phyloP scores from a whole-genome alignment of 148 eudicot species.

The Chenopodium suecicum region DNA sequence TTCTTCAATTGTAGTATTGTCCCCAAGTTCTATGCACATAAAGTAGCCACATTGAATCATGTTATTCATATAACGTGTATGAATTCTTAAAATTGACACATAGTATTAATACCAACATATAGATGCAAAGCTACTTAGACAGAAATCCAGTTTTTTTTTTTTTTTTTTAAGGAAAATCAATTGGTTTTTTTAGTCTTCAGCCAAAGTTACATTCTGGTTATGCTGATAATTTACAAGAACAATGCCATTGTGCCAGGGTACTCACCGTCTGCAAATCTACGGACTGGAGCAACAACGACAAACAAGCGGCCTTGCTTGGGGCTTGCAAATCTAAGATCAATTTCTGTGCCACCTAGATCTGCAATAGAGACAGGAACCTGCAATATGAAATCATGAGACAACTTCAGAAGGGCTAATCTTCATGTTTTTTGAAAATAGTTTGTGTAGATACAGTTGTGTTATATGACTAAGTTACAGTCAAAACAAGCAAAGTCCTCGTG shows the following conservation, averaged over 20 bases:
- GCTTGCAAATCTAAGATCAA: slow-evolving; percentile 81
- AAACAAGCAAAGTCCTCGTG: not conserved
- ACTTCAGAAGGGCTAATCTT: not conserved
- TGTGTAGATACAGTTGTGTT: not conserved
- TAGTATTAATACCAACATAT: not conserved
- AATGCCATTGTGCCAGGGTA: not conserved
- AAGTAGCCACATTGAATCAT: not conserved
- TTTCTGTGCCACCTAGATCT: slow-evolving; percentile 93
- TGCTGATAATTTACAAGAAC: not conserved
- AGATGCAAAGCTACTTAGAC: not conserved
- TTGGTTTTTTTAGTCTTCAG: not conserved
- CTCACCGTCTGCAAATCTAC: slow-evolving; percentile 81
- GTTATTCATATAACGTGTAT: not conserved
- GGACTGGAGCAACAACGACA: slow-evolving; percentile 89
- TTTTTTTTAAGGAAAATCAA: no score
- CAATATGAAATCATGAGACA: slow-evolving; percentile 3
- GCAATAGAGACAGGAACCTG: slow-evolving; percentile 97
- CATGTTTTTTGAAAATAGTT: not conserved
- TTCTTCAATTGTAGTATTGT: slow-evolving; percentile 60
- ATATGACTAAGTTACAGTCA: not conserved
- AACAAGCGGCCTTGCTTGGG: slow-evolving; percentile 69
- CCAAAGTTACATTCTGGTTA: not conserved
- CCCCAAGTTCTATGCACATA: slow-evolving; percentile 56
- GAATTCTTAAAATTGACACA: not conserved
- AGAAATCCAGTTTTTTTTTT: not conserved